Evolutionary conservation across 495 filamentous ascomycete genomes (phyloP).

Genomic region (Tuber microsphaerosporum): DNA sequence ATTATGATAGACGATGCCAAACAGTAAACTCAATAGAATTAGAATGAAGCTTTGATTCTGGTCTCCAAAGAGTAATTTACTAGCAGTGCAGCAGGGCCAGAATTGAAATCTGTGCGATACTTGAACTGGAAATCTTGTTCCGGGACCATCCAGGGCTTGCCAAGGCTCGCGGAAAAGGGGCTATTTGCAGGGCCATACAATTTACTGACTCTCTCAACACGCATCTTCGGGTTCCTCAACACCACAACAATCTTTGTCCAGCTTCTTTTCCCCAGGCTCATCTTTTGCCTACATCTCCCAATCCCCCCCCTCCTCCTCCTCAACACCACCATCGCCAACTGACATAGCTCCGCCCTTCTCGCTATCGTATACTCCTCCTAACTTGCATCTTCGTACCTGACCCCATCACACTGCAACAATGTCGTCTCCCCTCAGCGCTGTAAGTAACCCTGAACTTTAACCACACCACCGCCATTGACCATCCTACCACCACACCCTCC

Average conservation of each 20-base stretch:
- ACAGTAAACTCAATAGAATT: background rate
- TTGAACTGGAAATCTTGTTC: background rate
- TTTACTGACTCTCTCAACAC: slow-evolving; percentile 21
- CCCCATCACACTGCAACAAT: slow-evolving; percentile 18
- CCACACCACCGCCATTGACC: slow-evolving; percentile 1
- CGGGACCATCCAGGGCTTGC: slow-evolving; percentile 22
- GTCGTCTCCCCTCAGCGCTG: slow-evolving; percentile 40
- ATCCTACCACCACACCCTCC: slow-evolving; percentile 36
- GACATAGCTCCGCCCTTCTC: slow-evolving; percentile 35
- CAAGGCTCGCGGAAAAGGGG: slow-evolving; percentile 36
- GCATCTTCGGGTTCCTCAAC: slow-evolving; percentile 25
- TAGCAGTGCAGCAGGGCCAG: background rate
- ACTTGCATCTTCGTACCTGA: slow-evolving; percentile 26
- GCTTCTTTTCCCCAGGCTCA: slow-evolving; percentile 18
- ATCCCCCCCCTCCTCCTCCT: slow-evolving; percentile 3
- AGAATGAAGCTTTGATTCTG: background rate
- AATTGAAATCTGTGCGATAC: slow-evolving; percentile 2
- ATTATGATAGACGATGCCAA: background rate
- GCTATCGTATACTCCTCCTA: slow-evolving; percentile 32
- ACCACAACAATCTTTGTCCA: slow-evolving; percentile 31
- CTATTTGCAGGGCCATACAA: slow-evolving; percentile 15
- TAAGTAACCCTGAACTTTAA: slow-evolving; percentile 41
- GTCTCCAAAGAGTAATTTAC: background rate
- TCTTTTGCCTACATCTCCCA: slow-evolving; percentile 32
- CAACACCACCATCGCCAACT: slow-evolving; percentile 7